Percentiles rank a stretch among this genome's conserved stretches.
phyloP scores from a whole-genome alignment of 2,329 filamentous ascomycete species.

The Domatiomyces catenatus region DNA sequence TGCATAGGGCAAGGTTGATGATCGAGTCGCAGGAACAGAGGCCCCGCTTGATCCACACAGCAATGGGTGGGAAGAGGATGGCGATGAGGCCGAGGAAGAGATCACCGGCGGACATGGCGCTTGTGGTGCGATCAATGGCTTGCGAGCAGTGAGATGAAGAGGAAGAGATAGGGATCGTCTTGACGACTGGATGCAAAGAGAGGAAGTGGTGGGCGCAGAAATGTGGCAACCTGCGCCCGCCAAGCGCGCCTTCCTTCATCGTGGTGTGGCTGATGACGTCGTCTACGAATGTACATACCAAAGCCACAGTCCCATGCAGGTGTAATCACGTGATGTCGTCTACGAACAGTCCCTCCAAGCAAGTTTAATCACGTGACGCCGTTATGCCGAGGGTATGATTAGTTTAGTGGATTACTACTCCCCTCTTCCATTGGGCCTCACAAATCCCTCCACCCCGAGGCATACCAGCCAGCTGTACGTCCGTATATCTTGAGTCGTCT shows the following conservation, averaged over 20 bases:
- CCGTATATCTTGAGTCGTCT: background rate
- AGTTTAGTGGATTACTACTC: background rate
- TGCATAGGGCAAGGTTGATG: constrained; percentile 86
- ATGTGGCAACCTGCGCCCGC: background rate
- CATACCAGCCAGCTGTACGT: background rate
- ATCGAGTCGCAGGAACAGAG: constrained; percentile 83
- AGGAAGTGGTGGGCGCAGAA: background rate
- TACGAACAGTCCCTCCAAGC: too few relatives aligned
- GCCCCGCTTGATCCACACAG: constrained; percentile 94
- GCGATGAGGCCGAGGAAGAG: constrained; percentile 32
- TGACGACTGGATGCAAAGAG: background rate
- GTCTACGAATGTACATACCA: too few relatives aligned
- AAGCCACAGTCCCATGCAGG: too few relatives aligned
- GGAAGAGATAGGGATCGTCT: background rate
- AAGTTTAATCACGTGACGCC: background rate
- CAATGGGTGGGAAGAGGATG: constrained; percentile 24
- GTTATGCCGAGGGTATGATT: background rate
- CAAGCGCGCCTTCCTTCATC: background rate
- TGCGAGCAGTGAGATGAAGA: background rate
- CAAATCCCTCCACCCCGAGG: background rate
- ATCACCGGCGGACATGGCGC: constrained; percentile 22
- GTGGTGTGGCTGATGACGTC: background rate
- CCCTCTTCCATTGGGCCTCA: background rate
- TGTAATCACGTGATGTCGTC: too few relatives aligned
- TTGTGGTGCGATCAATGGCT: background rate